Evolutionary conservation across 1,284 basidiomycete species (phyloP).

Genomic region (Paramarasmius palmivorus): DNA sequence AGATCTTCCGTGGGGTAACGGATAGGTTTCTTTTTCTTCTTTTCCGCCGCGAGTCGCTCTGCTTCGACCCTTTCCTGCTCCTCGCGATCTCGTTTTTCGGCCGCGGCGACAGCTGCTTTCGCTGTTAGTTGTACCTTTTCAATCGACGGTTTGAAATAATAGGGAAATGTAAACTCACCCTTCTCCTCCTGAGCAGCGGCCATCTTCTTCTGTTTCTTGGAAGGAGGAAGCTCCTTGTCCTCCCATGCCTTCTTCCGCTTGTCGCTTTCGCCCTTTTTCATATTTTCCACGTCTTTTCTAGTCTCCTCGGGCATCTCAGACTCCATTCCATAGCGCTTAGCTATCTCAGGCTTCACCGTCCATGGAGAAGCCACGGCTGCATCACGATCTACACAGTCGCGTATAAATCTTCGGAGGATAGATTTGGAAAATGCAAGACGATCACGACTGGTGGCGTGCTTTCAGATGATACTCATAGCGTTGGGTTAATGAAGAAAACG

Average conservation of each 20-base stretch:
- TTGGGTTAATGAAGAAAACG: constrained; percentile 22
- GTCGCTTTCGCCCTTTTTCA: constrained; percentile 86
- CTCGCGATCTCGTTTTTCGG: constrained; percentile 68
- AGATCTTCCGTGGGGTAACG: constrained; percentile 87
- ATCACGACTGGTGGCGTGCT: constrained; percentile 79
- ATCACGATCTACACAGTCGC: constrained; percentile 91
- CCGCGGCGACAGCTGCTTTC: constrained; percentile 36
- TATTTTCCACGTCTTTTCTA: constrained; percentile 73
- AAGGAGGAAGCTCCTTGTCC: constrained; percentile 75
- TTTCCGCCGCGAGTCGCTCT: constrained; percentile 68
- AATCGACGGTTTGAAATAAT: constrained; percentile 12
- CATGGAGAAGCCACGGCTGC: constrained; percentile 92
- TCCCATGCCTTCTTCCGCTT: constrained; percentile 89
- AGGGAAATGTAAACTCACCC: constrained; percentile 40
- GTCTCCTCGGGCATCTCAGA: constrained; percentile 84
- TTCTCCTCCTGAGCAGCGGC: constrained; percentile 69
- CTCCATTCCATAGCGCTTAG: constrained; percentile 81
- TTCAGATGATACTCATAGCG: constrained; percentile 5
- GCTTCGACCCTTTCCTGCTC: constrained; percentile 67
- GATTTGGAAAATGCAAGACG: constrained; percentile 95
- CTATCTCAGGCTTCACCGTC: constrained; percentile 88
- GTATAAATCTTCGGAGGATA: constrained; percentile 93
- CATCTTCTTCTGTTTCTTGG: constrained; percentile 81
- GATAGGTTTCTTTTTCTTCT: constrained; percentile 87
- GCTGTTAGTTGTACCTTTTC: constrained; percentile 24